Evolutionary conservation across 805 yeast species (phyloP), one percentile per base, ranked within the genome.

Genomic region (Ogataea zsoltii): DNA sequence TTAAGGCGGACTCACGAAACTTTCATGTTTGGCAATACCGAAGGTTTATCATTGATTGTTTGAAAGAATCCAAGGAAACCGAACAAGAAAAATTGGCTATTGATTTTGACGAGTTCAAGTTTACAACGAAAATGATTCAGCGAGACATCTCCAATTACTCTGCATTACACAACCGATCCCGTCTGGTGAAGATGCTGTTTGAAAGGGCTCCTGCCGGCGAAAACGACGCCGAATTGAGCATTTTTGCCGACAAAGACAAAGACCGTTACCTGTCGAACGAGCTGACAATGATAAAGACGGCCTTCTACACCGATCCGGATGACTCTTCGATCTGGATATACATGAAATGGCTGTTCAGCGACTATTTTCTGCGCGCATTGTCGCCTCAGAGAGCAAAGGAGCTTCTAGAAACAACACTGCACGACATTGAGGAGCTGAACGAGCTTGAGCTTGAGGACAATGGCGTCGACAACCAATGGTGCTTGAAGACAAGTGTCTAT

Each of bases 11-110:
- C 60, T 73, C 86, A 14, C 76, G 99, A 55, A 94, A 94, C 62
- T 94, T 76, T 65, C 97, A 91, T 63, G 98, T 96, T 1, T 92
- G 99, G 99, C 89, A 87, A 39, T 94, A 94, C 63, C 72, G 99
- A 58, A 73, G 98, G 46, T 77, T 78, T 44, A 80, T 94, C 6
- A 78, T 88, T 4, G 58, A 60, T 3, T 66, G 58, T 19, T 54
- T 69, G 32, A 55, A 57, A 30, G 14, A 31, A 2, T 51, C 44
- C 3, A 41, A 42, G 17, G 28, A 41, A 3, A 42, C 47, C 9
- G 42, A 42, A 26, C 44, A 40, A 3, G 53, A 42, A 9, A 36
- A 40, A 16, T 31, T 55, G 10, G 23, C 11, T 11, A 58, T 74
- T 28, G 60, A 70, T 43, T 56, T 66, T 25, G 51, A 66, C 4